Evolutionary conservation across 2,329 filamentous ascomycete genomes (phyloP).

Genomic region (Teratosphaeria viscida): DNA sequence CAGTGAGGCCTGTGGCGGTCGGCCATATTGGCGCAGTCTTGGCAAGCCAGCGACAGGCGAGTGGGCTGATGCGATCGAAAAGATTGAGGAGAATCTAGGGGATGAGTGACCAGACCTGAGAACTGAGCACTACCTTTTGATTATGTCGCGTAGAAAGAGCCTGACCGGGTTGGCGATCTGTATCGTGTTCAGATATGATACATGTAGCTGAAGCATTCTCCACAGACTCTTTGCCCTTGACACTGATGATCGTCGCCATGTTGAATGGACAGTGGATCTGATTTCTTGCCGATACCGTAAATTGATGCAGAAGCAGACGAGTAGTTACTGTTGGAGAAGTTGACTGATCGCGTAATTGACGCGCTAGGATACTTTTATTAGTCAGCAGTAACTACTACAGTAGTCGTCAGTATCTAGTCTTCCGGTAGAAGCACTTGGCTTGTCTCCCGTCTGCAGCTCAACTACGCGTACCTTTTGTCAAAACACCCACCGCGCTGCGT

Average conservation of each 20-base stretch:
- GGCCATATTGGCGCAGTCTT: no score
- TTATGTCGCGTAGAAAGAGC: not conserved
- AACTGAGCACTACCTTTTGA: not conserved
- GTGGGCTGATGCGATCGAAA: not conserved
- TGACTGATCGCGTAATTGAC: not conserved
- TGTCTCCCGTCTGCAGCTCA: no score
- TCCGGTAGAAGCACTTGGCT: no score
- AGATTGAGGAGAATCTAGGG: not conserved
- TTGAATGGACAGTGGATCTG: slow-evolving; percentile 1
- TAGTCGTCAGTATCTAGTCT: no score
- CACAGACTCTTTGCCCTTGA: not conserved
- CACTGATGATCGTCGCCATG: slow-evolving; percentile 8
- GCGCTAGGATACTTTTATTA: not conserved
- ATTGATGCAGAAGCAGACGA: not conserved
- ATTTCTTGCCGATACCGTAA: not conserved
- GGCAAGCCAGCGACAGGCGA: no score
- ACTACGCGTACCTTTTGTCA: no score
- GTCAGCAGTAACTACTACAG: not conserved
- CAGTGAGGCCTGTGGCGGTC: not conserved
- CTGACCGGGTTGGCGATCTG: not conserved
- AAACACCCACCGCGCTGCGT: no score
- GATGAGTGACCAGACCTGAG: not conserved
- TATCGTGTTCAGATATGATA: not conserved
- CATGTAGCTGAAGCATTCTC: not conserved
- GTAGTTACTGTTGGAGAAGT: not conserved